Conservation (phyloP, 1,284 basidiomycete genomes). For the Entoloma clypeatum region DNA sequence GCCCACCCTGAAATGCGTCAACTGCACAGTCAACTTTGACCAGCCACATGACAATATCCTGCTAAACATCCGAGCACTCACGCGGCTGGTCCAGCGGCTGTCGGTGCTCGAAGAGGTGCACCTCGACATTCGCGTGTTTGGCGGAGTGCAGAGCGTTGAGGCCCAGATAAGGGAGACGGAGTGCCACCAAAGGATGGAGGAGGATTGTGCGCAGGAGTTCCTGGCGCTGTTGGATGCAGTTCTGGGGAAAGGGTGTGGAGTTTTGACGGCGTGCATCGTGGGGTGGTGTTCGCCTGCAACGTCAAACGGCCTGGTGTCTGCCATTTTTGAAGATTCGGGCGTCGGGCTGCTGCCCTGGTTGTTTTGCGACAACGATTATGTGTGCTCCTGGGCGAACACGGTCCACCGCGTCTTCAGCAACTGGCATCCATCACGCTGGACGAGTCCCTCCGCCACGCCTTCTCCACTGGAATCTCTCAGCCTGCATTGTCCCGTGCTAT, state of each 20-base stretch:
- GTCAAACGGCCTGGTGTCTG: neutral
- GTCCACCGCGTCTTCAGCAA: no score
- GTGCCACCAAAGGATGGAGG: neutral
- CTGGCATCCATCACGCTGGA: no score
- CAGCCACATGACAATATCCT: constrained; percentile 9
- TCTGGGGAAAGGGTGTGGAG: constrained; percentile 14
- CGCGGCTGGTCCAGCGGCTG: constrained; percentile 2
- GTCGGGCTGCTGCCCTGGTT: neutral
- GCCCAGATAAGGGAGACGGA: neutral
- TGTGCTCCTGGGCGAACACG: no score
- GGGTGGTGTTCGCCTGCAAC: constrained; percentile 12
- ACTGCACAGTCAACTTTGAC: constrained; percentile 21
- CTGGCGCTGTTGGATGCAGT: constrained; percentile 13
- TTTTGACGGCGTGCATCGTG: constrained; percentile 15
- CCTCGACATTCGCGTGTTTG: constrained; percentile 4
- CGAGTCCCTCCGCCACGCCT: no score
- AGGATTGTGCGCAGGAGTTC: constrained; percentile 10
- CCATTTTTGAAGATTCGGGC: neutral
- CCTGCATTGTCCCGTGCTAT: constrained; percentile 24
- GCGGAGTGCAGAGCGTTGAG: neutral
- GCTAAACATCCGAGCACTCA: constrained; percentile 7
- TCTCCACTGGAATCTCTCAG: constrained; percentile 18
- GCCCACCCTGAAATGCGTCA: constrained; percentile 14
- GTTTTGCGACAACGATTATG: no score
- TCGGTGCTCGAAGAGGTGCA: constrained; percentile 9